A percentile compares a stretch with the other conserved stretches of the same genome.
These are phyloP conservation scores for Globisporangium rhizosaccharum DNA, from an alignment of 352 stramenopile species.

Conservation along the genomic window DNA sequence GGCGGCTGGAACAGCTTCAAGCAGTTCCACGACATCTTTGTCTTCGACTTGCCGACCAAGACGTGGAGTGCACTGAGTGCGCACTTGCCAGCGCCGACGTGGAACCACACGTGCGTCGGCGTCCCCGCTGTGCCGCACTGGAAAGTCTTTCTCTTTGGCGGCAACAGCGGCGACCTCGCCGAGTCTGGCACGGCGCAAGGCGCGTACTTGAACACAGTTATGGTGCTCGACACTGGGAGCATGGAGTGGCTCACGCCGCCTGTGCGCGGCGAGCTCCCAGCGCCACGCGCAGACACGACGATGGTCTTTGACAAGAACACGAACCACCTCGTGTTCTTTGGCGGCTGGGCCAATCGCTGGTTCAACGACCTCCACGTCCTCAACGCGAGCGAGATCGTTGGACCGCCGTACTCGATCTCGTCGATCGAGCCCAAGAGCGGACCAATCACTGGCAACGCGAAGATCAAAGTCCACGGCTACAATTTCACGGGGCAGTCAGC, in stretches of 20 bases:
- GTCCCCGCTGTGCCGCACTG: constrained; percentile 94
- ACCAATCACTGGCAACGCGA: constrained; percentile 91
- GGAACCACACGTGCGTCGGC: constrained; percentile 93
- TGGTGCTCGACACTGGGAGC: constrained; percentile 89
- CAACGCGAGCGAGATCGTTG: constrained; percentile 93
- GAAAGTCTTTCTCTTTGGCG: constrained; percentile 98
- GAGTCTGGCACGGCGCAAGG: constrained; percentile 85
- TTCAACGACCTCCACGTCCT: constrained; percentile 91
- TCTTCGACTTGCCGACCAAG: constrained; percentile 85
- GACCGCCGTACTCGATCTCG: constrained; percentile 94
- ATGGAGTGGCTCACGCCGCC: constrained; percentile 70
- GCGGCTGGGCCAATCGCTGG: constrained; percentile 96
- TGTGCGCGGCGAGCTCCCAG: constrained; percentile 74
- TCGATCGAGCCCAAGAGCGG: constrained; percentile 87
- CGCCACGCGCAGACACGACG: constrained; percentile 88
- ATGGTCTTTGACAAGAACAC: constrained; percentile 91
- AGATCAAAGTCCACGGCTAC: constrained; percentile 88
- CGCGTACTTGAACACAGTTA: constrained; percentile 86
- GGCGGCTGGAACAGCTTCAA: constrained; percentile 95
- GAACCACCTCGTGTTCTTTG: constrained; percentile 93
- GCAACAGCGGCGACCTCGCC: constrained; percentile 92
- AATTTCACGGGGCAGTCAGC: constrained; percentile 88
- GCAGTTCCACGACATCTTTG: constrained; percentile 95
- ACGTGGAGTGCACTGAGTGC: constrained; percentile 79
- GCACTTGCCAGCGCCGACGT: constrained; percentile 68